Conservation (phyloP, 306 rosid genomes). For the Glycine soja region DNA sequence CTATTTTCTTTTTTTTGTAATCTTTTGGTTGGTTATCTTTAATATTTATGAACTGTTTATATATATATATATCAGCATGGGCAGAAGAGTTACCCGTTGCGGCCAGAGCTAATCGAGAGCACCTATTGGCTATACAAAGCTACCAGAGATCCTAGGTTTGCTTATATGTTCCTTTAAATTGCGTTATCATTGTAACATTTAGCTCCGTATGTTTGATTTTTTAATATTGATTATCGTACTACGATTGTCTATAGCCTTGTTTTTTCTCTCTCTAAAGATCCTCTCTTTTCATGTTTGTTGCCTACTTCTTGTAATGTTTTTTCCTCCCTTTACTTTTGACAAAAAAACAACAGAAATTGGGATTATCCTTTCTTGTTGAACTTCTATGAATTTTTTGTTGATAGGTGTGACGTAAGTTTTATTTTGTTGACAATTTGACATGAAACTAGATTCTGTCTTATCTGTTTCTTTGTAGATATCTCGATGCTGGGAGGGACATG, state of each 20-base stretch:
- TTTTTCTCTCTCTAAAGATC: slow-evolving; percentile 25
- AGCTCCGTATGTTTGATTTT: slow-evolving; percentile 37
- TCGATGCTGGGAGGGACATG: slow-evolving; percentile 94
- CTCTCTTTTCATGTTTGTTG: slow-evolving; percentile 34
- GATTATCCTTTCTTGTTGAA: slow-evolving; percentile 16
- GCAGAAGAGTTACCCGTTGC: slow-evolving; percentile 91
- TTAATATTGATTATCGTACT: slow-evolving; percentile 11
- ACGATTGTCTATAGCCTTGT: slow-evolving; percentile 6
- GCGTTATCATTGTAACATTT: slow-evolving; percentile 27
- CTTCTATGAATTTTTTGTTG: slow-evolving; percentile 22
- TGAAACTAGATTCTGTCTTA: slow-evolving; percentile 29
- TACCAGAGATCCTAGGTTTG: slow-evolving; percentile 92
- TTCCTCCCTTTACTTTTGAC: not conserved
- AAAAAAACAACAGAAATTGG: not conserved
- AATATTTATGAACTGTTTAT: slow-evolving; percentile 28
- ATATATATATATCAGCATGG: slow-evolving; percentile 67
- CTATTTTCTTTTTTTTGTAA: not conserved
- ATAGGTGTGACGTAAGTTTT: slow-evolving; percentile 19
- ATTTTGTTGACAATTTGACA: slow-evolving; percentile 24
- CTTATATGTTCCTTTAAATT: slow-evolving; percentile 41
- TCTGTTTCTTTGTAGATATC: slow-evolving; percentile 70
- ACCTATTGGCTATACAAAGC: slow-evolving; percentile 99
- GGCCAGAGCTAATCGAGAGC: slow-evolving; percentile 98
- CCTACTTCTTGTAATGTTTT: not conserved
- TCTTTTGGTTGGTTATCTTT: slow-evolving; percentile 30